phyloP scores from a whole-genome alignment of 1,139 yeast genomes.

The Kurtzmaniella quercitrusa region DNA sequence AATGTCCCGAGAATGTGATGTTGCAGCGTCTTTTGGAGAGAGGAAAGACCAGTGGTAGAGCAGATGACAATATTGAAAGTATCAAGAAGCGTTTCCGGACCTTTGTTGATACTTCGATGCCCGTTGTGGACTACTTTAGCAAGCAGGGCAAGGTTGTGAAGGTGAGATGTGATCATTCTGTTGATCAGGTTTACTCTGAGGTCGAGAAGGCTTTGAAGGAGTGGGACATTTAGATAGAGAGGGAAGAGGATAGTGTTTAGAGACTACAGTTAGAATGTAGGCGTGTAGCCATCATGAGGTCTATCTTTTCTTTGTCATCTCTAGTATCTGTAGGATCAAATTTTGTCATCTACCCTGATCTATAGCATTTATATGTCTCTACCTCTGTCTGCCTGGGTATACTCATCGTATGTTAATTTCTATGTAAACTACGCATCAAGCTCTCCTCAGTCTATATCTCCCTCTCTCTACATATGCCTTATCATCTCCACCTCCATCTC shows the following conservation, averaged over 20 bases:
- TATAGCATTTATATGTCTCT: background rate
- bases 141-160: slow-evolving; percentile 72
- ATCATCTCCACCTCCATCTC: no score
- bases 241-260: no score
- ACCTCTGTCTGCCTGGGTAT: no score
- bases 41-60: slow-evolving; percentile 91
- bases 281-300: background rate
- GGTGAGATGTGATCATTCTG: slow-evolving; percentile 74
- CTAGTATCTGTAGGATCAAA: no score
- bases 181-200: slow-evolving; percentile 70
- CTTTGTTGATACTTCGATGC: slow-evolving; percentile 87
- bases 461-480: background rate
- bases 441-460: background rate
- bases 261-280: no score
- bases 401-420: no score
- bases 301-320: no score
- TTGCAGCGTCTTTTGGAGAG: slow-evolving; percentile 78
- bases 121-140: slow-evolving; percentile 84
- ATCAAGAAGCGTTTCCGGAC: slow-evolving; percentile 85
- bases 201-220: slow-evolving; percentile 61
- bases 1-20: slow-evolving; percentile 92
- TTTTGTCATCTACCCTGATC: no score
- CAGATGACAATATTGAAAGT: slow-evolving; percentile 89
- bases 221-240: slow-evolving; percentile 24
- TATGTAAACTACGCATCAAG: no score